Evolutionary conservation across 1,284 basidiomycete genomes (phyloP).

Genomic region (Puccinia hordei): DNA sequence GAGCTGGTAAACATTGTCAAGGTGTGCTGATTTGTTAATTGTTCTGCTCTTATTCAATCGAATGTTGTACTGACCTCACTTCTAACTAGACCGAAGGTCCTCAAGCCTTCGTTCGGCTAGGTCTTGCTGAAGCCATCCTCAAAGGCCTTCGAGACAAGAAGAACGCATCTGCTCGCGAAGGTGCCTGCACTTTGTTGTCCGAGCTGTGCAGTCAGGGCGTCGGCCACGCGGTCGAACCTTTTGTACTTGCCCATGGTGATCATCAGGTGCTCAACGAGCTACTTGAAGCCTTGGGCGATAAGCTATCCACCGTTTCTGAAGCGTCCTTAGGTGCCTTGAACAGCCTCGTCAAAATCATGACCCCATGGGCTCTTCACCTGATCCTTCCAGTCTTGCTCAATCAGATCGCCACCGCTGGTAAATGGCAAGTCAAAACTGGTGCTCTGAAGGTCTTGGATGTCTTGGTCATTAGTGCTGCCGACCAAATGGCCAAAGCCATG

Average conservation of each 20-base stretch:
- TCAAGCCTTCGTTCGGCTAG: slow-evolving; percentile 73
- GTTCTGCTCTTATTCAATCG: not conserved
- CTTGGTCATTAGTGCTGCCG: slow-evolving; percentile 80
- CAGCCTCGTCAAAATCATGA: slow-evolving; percentile 77
- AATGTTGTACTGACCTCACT: not conserved
- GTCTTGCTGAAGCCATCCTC: slow-evolving; percentile 76
- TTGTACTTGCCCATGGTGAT: slow-evolving; percentile 72
- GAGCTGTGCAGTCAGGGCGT: slow-evolving; percentile 74
- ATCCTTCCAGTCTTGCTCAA: slow-evolving; percentile 87
- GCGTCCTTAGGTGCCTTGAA: slow-evolving; percentile 83
- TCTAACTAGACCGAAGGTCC: slow-evolving; percentile 68
- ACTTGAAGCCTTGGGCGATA: slow-evolving; percentile 89
- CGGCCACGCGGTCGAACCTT: slow-evolving; percentile 83
- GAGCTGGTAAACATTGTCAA: slow-evolving; percentile 63
- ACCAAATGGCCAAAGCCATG: slow-evolving; percentile 85
- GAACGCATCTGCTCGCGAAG: slow-evolving; percentile 80
- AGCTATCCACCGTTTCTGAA: slow-evolving; percentile 79
- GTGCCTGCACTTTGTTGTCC: slow-evolving; percentile 72
- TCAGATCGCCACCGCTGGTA: slow-evolving; percentile 93
- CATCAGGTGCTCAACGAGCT: slow-evolving; percentile 78
- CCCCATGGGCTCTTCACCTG: slow-evolving; percentile 82
- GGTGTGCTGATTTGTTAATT: slow-evolving; percentile 47
- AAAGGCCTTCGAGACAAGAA: slow-evolving; percentile 89
- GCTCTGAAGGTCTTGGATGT: slow-evolving; percentile 82
- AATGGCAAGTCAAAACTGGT: slow-evolving; percentile 99